Evolutionary conservation across 1,284 basidiomycete genomes (phyloP).

Genomic region (Microbotryum saponariae): DNA sequence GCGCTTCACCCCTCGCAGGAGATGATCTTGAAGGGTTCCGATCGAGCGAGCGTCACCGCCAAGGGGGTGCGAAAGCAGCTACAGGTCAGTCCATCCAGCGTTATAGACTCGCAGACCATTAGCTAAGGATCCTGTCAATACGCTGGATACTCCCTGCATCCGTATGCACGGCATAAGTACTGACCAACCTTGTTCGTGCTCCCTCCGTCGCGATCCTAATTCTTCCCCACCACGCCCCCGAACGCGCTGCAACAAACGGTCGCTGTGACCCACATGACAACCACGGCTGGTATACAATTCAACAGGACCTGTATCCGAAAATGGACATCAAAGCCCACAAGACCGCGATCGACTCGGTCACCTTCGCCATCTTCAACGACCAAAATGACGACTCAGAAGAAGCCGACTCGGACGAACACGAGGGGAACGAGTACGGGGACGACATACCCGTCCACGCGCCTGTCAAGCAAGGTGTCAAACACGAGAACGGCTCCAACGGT

Average conservation of each 20-base stretch:
- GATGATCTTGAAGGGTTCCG: slow-evolving; percentile 3
- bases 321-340: slow-evolving; percentile 26
- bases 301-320: slow-evolving; percentile 11
- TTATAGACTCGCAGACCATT: not conserved
- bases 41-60: slow-evolving; percentile 11
- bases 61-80: slow-evolving; percentile 20
- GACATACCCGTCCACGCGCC: not conserved
- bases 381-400: not conserved
- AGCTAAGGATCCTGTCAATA: not conserved
- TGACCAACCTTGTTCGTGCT: not conserved
- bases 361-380: slow-evolving; percentile 7
- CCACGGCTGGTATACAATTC: no score
- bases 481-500: not conserved
- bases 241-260: no score
- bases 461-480: slow-evolving; percentile 3
- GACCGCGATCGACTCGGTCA: slow-evolving; percentile 17
- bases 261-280: no score
- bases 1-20: not conserved
- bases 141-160: not conserved
- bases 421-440: not conserved
- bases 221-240: no score
- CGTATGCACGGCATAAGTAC: not conserved
- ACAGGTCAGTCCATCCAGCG: slow-evolving; percentile 10
- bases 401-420: not conserved
- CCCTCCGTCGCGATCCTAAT: no score